Evolutionary conservation across 768 basidiomycete species (phyloP), one percentile per base, ranked within the genome.

Genomic region (Lactifluus hygrophoroides): DNA sequence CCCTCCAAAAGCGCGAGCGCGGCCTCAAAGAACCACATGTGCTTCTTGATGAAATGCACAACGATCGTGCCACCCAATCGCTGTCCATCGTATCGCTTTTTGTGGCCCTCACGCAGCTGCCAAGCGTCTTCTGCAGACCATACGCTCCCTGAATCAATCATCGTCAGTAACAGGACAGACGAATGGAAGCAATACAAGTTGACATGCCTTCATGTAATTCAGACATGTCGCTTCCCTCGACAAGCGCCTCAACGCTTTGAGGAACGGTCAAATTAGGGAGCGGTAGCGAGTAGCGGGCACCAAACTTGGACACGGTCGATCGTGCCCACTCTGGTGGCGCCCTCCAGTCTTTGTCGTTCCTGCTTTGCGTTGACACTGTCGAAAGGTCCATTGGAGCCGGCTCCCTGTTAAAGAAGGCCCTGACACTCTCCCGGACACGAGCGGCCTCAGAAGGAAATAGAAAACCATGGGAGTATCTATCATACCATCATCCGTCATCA

Each of bases 11-110:
- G 75, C 17, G 92, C 93, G 11, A 93, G 73, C 11, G 92, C 90
- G 5, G 94, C 90, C 74, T 99, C 95, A 64, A 94, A 71, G 73
- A 89, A 97, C 95, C 95, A 99, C 74, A 90, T 88, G 63, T 90
- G 84, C 70, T 91, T 88, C 83, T 97, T 99, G 77, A 99, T 87
- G 69, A 91, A 97, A 73, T 99, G 95, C 51, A 99, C 93, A 21
- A 93, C 89, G 46, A 94, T 80, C 2, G 95, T 99, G 5, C 95
- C 96, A 3, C 95, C 95, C 9, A 92, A 81, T 21, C 88, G 84
- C 58, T 79, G 74, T 45, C 77, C 77, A 63, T 83, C 78, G 66
- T 90, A 90, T 46, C 81, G 82, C 49, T 70, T 80, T 63, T 72
- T 67, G 42, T 84, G 77, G 48, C 88, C 87, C 75, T 92, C 88